Conservation (phyloP, 129 eudicot species). For the Flaveria sonorensis region DNA sequence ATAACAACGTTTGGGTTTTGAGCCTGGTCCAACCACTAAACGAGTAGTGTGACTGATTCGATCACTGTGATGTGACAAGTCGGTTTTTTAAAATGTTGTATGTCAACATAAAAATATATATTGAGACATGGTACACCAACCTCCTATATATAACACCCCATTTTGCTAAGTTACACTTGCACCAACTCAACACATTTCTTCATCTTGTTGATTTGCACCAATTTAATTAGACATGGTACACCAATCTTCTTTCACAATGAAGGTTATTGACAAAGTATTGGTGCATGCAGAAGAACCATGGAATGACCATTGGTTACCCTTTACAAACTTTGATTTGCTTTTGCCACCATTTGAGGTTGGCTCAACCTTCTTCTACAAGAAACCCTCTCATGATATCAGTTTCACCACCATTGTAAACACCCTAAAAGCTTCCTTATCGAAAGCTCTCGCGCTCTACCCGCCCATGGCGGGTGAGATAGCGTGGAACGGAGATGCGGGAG, state of each 20-base stretch:
- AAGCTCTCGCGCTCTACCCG: slow-evolving; percentile 19
- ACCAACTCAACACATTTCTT: no score
- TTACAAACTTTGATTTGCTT: background rate
- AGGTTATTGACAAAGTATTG: background rate
- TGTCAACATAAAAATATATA: no score
- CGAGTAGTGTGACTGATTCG: no score
- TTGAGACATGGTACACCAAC: no score
- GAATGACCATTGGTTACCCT: slow-evolving; percentile 5
- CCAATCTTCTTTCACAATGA: background rate
- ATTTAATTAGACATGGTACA: no score
- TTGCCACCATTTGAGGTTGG: slow-evolving; percentile 9
- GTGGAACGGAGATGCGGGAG: slow-evolving; percentile 38
- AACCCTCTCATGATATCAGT: slow-evolving; percentile 4
- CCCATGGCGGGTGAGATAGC: slow-evolving; percentile 36
- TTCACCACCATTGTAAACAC: background rate
- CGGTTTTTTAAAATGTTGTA: no score
- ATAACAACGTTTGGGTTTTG: no score
- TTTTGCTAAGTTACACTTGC: no score
- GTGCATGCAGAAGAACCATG: slow-evolving; percentile 15
- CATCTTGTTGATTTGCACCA: background rate
- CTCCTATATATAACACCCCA: no score
- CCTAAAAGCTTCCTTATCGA: slow-evolving; percentile 18
- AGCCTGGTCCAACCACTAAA: no score
- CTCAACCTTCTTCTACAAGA: slow-evolving; percentile 13
- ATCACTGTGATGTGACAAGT: no score